Percentiles rank a stretch among this genome's conserved stretches.
phyloP scores from a whole-genome alignment of 345 rosid species.

The Syzygium aqueum region DNA sequence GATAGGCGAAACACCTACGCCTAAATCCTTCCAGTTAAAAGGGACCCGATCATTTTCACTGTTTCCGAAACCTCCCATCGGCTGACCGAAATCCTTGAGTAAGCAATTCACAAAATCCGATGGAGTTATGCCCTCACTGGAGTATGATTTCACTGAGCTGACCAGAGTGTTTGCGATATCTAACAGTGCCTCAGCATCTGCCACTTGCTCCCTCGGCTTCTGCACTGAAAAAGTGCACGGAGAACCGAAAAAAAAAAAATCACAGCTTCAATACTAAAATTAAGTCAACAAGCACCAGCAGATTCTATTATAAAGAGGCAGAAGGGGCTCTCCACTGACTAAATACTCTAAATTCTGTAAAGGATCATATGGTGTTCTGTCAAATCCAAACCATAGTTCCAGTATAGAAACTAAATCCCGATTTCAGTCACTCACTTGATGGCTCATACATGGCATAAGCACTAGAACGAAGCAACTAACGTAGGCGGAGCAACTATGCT shows the following conservation, averaged over 20 bases:
- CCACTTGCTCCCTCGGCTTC: slow-evolving; percentile 88
- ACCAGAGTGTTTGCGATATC: slow-evolving; percentile 61
- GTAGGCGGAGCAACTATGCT: not conserved
- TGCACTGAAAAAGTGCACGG: slow-evolving; percentile 27
- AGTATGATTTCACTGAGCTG: slow-evolving; percentile 60
- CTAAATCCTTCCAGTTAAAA: slow-evolving; percentile 69
- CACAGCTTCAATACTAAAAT: not conserved
- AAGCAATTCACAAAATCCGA: slow-evolving; percentile 55
- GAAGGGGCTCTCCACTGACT: not conserved
- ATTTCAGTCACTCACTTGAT: not conserved
- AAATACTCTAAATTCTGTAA: not conserved
- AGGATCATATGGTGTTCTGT: not conserved
- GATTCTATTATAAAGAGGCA: not conserved
- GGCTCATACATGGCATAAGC: not conserved
- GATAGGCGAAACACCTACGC: slow-evolving; percentile 47
- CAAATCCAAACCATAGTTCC: not conserved
- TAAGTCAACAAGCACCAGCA: not conserved
- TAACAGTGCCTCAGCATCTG: slow-evolving; percentile 85
- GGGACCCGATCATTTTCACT: slow-evolving; percentile 32
- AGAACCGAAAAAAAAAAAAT: not conserved
- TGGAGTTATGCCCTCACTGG: slow-evolving; percentile 48
- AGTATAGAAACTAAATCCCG: not conserved
- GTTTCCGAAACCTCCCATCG: slow-evolving; percentile 12
- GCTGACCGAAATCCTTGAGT: slow-evolving; percentile 36
- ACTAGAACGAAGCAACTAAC: not conserved